Evolutionary conservation across 768 basidiomycete species (phyloP).

Genomic region (Paxillus rubicundulus): DNA sequence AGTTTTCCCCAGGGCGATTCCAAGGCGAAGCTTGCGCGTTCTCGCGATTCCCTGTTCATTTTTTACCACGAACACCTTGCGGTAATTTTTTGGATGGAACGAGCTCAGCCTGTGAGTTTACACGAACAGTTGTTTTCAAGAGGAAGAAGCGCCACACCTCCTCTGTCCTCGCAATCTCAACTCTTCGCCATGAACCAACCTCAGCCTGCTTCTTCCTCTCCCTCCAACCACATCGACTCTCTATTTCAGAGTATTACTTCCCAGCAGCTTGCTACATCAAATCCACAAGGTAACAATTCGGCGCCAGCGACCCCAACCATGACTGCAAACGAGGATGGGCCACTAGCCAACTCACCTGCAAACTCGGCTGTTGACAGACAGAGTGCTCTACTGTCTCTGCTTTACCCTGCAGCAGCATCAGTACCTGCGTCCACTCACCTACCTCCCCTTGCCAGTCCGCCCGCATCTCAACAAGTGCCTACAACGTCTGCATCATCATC

Average conservation of each 20-base stretch:
- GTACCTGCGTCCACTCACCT: constrained; percentile 20
- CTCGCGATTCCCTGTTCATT: neutral
- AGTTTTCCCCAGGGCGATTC: constrained; percentile 1
- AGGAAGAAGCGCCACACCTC: constrained; percentile 53
- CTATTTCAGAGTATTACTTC: constrained; percentile 58
- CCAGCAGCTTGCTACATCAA: constrained; percentile 40
- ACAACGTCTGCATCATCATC: constrained; percentile 64
- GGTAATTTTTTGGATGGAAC: constrained; percentile 8
- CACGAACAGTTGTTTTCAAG: constrained; percentile 50
- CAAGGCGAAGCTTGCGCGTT: neutral
- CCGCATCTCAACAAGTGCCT: constrained; percentile 58
- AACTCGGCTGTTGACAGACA: constrained; percentile 59
- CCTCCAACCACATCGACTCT: constrained; percentile 63
- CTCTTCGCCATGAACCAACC: constrained; percentile 34
- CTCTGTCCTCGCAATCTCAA: constrained; percentile 34
- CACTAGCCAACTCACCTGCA: constrained; percentile 37
- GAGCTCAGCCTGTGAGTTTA: constrained; percentile 1
- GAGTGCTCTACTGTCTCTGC: constrained; percentile 69
- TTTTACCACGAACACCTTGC: neutral
- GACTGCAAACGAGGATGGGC: constrained; percentile 40
- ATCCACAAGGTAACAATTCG: constrained; percentile 38
- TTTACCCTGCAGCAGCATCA: constrained; percentile 50
- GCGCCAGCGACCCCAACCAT: constrained; percentile 44
- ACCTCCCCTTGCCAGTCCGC: constrained; percentile 20
- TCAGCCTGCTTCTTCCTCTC: constrained; percentile 39